These are phyloP conservation scores for Lichtheimia corymbifera DNA, from an alignment of 371 early-diverging fungal genomes.

Conservation along the genomic window DNA sequence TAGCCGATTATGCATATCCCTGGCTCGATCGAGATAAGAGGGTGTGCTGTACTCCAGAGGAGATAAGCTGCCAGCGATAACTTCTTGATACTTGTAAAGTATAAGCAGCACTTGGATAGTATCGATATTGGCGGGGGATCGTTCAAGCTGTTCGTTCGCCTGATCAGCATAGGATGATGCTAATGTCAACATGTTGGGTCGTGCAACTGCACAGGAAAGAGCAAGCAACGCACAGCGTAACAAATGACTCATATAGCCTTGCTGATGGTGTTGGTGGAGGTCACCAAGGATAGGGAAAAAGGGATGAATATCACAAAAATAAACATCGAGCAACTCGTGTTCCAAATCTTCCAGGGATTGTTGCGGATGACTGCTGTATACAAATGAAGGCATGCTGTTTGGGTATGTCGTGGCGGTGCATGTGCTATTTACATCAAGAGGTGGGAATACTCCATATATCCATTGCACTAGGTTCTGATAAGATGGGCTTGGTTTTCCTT, in stretches of 20 bases:
- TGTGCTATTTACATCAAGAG: neutral
- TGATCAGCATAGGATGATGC: neutral
- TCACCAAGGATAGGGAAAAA: constrained; percentile 7
- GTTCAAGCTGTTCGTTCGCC: neutral
- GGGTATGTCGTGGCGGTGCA: too few relatives aligned
- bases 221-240: constrained; percentile 2
- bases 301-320: constrained; percentile 7
- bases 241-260: neutral
- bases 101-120: neutral
- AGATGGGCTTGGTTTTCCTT: neutral
- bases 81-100: constrained; percentile 8
- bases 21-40: constrained; percentile 2
- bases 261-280: neutral
- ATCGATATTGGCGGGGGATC: neutral
- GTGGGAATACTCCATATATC: neutral
- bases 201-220: neutral
- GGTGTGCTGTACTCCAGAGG: too few relatives aligned
- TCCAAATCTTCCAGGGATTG: neutral
- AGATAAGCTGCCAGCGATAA: neutral
- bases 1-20: neutral
- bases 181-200: neutral
- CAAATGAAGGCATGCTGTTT: neutral
- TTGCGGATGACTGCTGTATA: neutral
- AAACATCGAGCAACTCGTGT: neutral
- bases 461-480: neutral